phyloP scores from a whole-genome alignment of 2,329 filamentous ascomycete species.

The Pestalotiopsis fici region DNA sequence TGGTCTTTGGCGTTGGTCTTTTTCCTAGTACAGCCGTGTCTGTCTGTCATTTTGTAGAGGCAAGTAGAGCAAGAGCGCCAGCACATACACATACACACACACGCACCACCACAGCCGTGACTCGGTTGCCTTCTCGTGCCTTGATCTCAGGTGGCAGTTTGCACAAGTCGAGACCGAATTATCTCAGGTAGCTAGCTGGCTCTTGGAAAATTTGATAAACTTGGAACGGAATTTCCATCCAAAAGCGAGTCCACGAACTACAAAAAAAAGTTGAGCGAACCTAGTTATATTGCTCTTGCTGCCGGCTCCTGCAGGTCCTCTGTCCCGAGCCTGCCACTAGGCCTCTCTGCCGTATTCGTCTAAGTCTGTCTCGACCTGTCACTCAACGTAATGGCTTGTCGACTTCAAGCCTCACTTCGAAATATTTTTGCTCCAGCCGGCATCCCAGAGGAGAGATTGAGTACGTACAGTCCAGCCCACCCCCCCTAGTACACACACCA shows the following conservation, averaged over 20 bases:
- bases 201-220: neutral
- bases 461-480: slow-evolving; percentile 1
- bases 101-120: neutral
- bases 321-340: neutral
- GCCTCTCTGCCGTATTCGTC: neutral
- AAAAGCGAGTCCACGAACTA: neutral
- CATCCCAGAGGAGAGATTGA: neutral
- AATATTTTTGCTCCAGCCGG: neutral
- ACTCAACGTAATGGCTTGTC: neutral
- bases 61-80: too few relatives aligned
- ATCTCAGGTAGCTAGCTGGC: too few relatives aligned
- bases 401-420: neutral
- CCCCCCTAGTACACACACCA: neutral
- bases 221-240: neutral
- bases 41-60: neutral
- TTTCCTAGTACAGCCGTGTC: neutral
- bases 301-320: neutral
- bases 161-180: too few relatives aligned
- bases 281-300: neutral
- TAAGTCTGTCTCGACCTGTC: neutral
- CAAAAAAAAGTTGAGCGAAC: neutral
- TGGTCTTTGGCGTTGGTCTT: neutral
- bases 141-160: too few relatives aligned
- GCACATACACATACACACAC: too few relatives aligned
- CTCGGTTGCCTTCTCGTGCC: neutral